A percentile compares a stretch with the other conserved stretches of the same genome.
Conservation (phyloP, 176 grass and related monocot genomes). For the Oropetium thomaeum region DNA sequence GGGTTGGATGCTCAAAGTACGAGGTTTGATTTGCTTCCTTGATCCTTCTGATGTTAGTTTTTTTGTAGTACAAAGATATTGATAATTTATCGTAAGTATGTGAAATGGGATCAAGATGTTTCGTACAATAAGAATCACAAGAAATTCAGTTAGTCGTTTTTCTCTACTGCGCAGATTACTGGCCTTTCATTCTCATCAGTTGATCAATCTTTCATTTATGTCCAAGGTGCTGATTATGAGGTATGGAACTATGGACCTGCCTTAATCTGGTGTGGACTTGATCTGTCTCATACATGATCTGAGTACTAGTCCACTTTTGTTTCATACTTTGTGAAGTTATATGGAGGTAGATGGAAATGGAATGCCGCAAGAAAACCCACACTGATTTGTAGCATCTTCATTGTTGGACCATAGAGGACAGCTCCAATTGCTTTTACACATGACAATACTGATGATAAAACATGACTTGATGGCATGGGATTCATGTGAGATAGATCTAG, state of each 20-base stretch:
- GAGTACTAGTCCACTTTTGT: neutral
- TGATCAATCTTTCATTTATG: slow-evolving; percentile 61
- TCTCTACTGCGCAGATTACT: slow-evolving; percentile 60
- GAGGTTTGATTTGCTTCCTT: slow-evolving; percentile 56
- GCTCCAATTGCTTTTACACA: neutral
- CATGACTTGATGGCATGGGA: neutral
- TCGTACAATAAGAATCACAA: slow-evolving; percentile 1
- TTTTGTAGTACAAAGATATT: neutral
- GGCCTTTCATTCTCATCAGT: slow-evolving; percentile 79
- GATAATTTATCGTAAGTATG: neutral
- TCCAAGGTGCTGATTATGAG: slow-evolving; percentile 99
- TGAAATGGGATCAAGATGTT: slow-evolving; percentile 8
- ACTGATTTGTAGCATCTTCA: neutral
- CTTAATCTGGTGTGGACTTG: neutral
- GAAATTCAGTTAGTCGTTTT: slow-evolving; percentile 25
- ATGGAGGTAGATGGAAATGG: neutral
- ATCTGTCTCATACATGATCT: neutral
- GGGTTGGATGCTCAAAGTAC: slow-evolving; percentile 93
- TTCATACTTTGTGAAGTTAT: neutral
- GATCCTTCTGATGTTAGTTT: slow-evolving; percentile 29
- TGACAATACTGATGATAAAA: neutral
- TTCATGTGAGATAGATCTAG: slow-evolving; percentile 8
- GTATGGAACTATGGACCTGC: slow-evolving; percentile 30
- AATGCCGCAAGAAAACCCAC: neutral
- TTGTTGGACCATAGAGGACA: neutral